Conservation (phyloP, 768 basidiomycete species). For the Leccinellum luteum region DNA sequence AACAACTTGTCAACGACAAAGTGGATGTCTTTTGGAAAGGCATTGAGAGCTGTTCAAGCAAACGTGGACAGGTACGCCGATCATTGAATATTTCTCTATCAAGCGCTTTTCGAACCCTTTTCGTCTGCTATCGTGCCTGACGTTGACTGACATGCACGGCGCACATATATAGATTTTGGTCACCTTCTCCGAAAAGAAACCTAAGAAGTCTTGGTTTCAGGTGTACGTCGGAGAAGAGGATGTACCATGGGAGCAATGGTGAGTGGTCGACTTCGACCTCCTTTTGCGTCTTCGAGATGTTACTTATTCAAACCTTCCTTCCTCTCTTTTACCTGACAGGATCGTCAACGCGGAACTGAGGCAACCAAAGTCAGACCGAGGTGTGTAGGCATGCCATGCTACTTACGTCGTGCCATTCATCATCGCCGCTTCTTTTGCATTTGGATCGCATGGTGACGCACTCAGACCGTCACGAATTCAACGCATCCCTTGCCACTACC, state of each 20-base stretch:
- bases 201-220: constrained; percentile 77
- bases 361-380: constrained; percentile 65
- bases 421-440: not conserved
- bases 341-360: constrained; percentile 76
- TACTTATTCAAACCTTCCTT: not conserved
- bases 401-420: not conserved
- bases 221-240: constrained; percentile 75
- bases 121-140: not conserved
- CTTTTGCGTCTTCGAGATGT: not conserved
- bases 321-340: constrained; percentile 39
- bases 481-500: constrained; percentile 54
- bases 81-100: not conserved
- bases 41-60: constrained; percentile 59
- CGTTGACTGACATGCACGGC: not conserved
- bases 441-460: not conserved
- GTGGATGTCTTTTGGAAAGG: constrained; percentile 79
- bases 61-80: constrained; percentile 61
- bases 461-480: constrained; percentile 49
- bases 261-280: constrained; percentile 3
- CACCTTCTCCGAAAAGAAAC: constrained; percentile 73
- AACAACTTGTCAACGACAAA: constrained; percentile 69
- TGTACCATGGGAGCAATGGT: constrained; percentile 89
- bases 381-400: constrained; percentile 35
- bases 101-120: not conserved
- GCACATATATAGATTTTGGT: constrained; percentile 48